phyloP scores from a whole-genome alignment of 331 rosid species.

The Saraca asoca region DNA sequence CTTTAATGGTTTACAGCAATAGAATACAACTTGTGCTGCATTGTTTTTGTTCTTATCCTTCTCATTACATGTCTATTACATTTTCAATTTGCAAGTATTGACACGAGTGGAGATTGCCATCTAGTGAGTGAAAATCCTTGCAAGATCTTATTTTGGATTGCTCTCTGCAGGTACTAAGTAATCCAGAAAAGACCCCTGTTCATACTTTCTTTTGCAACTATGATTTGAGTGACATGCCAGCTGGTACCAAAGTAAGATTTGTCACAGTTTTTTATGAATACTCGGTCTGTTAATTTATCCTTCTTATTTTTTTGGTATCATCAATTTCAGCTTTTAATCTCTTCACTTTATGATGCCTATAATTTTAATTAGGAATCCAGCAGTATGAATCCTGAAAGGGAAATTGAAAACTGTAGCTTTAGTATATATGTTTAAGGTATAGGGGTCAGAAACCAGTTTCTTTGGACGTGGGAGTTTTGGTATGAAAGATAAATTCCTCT shows the following conservation, averaged over 20 bases:
- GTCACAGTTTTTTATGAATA: conserved; percentile 12
- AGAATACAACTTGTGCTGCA: neutral
- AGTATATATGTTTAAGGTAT: neutral
- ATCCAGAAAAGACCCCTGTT: conserved; percentile 96
- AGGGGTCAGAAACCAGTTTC: neutral
- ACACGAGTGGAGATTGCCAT: conserved; percentile 12
- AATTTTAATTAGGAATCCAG: neutral
- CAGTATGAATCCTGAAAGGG: neutral
- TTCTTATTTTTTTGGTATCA: conserved; percentile 8
- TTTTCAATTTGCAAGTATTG: neutral
- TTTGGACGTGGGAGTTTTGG: neutral
- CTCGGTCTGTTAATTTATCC: conserved; percentile 14
- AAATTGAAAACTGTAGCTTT: neutral
- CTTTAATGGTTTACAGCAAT: neutral
- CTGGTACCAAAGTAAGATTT: conserved; percentile 81
- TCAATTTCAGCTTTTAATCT: conserved; percentile 21
- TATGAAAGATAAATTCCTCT: conserved; percentile 3
- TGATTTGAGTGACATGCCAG: conserved; percentile 87
- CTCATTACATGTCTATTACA: conserved; percentile 13
- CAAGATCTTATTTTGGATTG: conserved; percentile 23
- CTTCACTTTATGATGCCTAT: neutral
- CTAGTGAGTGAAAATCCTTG: conserved; percentile 13
- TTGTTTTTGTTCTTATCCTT: conserved; percentile 13
- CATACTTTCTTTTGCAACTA: conserved; percentile 94
- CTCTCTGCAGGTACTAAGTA: conserved; percentile 77